These are phyloP conservation scores for Niveomyces coronatus DNA, from an alignment of 2,329 filamentous ascomycete species.

Conservation along the genomic window DNA sequence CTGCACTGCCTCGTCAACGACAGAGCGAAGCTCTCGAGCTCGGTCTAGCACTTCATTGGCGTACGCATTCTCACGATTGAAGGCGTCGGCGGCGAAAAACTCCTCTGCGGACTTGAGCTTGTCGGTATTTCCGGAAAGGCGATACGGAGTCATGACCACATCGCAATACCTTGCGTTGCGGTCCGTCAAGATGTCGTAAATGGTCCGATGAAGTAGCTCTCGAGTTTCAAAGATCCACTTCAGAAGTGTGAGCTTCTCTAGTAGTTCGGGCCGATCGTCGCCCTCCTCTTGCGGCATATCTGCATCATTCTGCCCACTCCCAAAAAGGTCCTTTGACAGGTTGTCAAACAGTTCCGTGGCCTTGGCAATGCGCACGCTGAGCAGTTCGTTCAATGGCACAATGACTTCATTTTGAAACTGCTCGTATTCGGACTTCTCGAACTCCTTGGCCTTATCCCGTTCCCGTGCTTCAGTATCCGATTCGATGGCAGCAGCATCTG, in stretches of 20 bases:
- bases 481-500: conserved; percentile 73
- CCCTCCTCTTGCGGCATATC: conserved; percentile 90
- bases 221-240: conserved; percentile 96
- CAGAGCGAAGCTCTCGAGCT: conserved; percentile 63
- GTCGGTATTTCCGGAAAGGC: conserved; percentile 60
- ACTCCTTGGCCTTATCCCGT: conserved; percentile 56
- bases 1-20: conserved; percentile 76
- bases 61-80: conserved; percentile 59
- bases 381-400: conserved; percentile 70
- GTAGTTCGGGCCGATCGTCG: conserved; percentile 83
- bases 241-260: conserved; percentile 87
- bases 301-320: conserved; percentile 51
- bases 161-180: conserved; percentile 80
- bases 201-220: conserved; percentile 75
- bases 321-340: conserved; percentile 61
- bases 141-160: conserved; percentile 74
- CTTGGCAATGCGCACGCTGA: conserved; percentile 63
- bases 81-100: conserved; percentile 74
- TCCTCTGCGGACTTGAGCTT: conserved; percentile 69
- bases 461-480: conserved; percentile 64
- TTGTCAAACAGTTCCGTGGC: conserved; percentile 71
- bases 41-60: conserved; percentile 63
- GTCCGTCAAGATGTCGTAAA: conserved; percentile 75
- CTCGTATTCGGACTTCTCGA: conserved; percentile 73
- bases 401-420: conserved; percentile 73